Base-by-base conservation (phyloP, 192 early-diverging fungal genomes). In the Paraglomus brasilianum region DNA sequence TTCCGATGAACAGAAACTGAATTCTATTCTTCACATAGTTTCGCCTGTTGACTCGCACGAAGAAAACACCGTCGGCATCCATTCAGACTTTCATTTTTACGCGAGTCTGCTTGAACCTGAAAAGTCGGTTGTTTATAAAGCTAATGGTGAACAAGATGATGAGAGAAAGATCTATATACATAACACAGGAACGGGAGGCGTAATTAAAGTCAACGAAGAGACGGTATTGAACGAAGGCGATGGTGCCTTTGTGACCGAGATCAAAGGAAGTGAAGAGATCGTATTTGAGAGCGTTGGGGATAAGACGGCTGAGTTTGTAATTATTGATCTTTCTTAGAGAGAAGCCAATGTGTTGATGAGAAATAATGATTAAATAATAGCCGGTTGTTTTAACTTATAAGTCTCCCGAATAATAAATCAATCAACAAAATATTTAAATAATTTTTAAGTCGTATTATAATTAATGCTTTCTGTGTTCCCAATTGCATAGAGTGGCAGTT, bases 51-150 rank as follows among this genome's bases (percentile, higher is more conserved):
- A 14, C 4, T 15, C 38, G 1, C 19, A 51, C 8, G 50, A 67
- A 24, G 14, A 36, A 5, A 15, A 8, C 2, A 72, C 71, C 2
- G 66, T 72, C 42, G 48, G 36, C 15, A 72, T 72, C 44, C 64
- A 72, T 45, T 43, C 60, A 13, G 71, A 72, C 51, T 68, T 72
- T 53, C 38, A 72, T 55, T 67, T 72, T 62, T 72, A 36, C 55
- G 71, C 71, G 4, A 50, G 61, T 41, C 21, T 72, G 14, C 41
- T 72, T 44, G 62, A 72, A 36, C 19, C 62, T 14, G 71, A 48
- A 17, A 14, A 67, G 14, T 55, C 38, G 9, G 64, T 72, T 13
- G 59, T 71, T 22, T 47, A 63, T 21, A 60, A 19, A 59, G 15
- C 11, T 17, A 9, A 5, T 2, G 17, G 17, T 56, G 36, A 56